Base-by-base conservation (phyloP, 371 early-diverging fungal species). In the Chytridium lagenaria region DNA sequence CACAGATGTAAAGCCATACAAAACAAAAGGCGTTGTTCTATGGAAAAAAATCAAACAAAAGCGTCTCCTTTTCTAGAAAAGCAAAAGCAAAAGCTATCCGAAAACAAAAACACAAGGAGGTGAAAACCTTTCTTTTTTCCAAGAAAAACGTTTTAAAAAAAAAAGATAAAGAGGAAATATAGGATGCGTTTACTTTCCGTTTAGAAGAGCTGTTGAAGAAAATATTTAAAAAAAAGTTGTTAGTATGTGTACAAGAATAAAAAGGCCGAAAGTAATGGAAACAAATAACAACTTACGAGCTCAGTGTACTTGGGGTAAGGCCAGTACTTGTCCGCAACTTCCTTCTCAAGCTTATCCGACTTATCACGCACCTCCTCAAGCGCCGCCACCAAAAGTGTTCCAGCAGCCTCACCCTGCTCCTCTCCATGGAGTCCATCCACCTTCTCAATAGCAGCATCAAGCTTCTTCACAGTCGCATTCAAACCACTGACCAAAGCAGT, bases 231-330 rank as follows among this genome's bases (percentile, higher is more conserved):
- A 44, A 19, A 44, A 44, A 44, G 44, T 44, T 44, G 19, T 7
- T 26, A 5, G 26, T 26, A 16, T 31, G 33, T 30, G 15, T 63
- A 12, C 2, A 31, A 3, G 19, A 37, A 26, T 31, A 63, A 36
- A 36, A 31, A 63, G 12, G 36, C 2, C 57, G 10, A 30, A 7
- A 30, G 23, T 23, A 57, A 23, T 23, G 36, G 3, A 7, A 55
- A 55, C 55, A 16, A 55, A 36, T 3, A 63, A 63, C 26, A 31
- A 63, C 63, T 63, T 36, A 98, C 86, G 39, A 98, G 88, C 85
- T 98, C 97, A 61, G 92, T 90, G 91, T 96, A 97, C 87, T 94
- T 96, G 86, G 98, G 98, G 85, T 93, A 88, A 51, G 96, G 94
- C 94, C 96, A 98, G 83, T 84, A 86, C 89, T 92, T 94, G 87